These are phyloP conservation scores for Talaromyces proteolyticus DNA, from an alignment of 495 filamentous ascomycete species.

Conservation along the genomic window DNA sequence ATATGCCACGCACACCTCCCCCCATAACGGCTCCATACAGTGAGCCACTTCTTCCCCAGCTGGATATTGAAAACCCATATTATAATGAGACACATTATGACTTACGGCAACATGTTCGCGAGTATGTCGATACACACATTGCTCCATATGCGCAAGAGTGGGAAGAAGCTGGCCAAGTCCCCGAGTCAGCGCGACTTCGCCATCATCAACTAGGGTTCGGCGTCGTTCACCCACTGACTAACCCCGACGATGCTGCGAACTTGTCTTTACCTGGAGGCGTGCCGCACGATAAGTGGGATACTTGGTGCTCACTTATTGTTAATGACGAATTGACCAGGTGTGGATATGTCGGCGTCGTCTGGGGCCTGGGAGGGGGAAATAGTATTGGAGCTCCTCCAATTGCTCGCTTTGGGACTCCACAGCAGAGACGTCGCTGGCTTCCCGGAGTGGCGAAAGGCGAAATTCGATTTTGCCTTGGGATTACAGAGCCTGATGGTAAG, in stretches of 20 bases:
- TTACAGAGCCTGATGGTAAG: constrained; percentile 49
- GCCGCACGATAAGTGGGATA: constrained; percentile 40
- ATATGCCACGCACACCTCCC: too few species aligned
- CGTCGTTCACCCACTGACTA: constrained; percentile 31
- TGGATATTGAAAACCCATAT: constrained; percentile 35
- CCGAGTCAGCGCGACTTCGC: constrained; percentile 25
- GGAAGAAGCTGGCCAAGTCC: constrained; percentile 40
- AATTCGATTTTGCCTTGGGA: constrained; percentile 47
- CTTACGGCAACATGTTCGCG: constrained; percentile 36
- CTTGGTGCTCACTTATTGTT: constrained; percentile 41
- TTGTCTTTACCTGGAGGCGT: constrained; percentile 32
- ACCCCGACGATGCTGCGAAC: constrained; percentile 23
- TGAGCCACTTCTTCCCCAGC: constrained; percentile 32
- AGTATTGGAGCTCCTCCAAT: constrained; percentile 49
- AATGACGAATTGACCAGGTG: constrained; percentile 39
- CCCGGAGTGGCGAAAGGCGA: constrained; percentile 42
- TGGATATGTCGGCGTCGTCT: constrained; percentile 37
- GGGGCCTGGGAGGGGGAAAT: constrained; percentile 47
- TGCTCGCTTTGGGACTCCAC: constrained; percentile 42
- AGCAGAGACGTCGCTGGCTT: constrained; percentile 43
- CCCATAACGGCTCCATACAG: constrained; percentile 34
- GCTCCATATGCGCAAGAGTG: constrained; percentile 40
- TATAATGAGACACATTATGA: constrained; percentile 41
- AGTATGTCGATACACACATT: constrained; percentile 39
- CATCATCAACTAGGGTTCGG: constrained; percentile 35